Percentiles rank a stretch among this genome's conserved stretches.
phyloP scores from a whole-genome alignment of 2,329 filamentous ascomycete species.

The Aspergillus fumigatus region DNA sequence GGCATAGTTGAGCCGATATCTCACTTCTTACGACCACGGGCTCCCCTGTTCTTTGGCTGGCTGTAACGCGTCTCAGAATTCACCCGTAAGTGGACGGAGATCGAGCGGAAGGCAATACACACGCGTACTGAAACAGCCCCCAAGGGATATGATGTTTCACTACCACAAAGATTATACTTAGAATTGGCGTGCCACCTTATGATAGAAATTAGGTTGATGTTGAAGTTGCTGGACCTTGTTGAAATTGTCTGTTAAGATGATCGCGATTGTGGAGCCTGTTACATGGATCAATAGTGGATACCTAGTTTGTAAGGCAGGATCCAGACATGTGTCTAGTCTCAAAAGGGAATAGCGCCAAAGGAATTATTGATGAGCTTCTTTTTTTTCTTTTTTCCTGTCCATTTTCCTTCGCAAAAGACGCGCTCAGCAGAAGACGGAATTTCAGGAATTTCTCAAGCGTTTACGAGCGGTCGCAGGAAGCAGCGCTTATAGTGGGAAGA shows the following conservation, averaged over 20 bases:
- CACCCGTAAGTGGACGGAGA: neutral
- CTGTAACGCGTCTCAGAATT: conserved; percentile 6
- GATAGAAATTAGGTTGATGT: neutral
- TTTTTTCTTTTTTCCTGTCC: conserved; percentile 11
- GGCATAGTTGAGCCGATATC: conserved; percentile 9
- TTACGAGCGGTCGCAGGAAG: neutral
- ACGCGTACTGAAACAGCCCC: neutral
- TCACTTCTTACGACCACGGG: conserved; percentile 2
- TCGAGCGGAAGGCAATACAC: neutral
- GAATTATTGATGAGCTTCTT: conserved; percentile 2
- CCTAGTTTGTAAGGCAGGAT: conserved; percentile 14
- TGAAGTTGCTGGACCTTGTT: neutral
- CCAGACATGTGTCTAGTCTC: conserved; percentile 1
- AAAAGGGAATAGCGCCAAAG: conserved; percentile 9
- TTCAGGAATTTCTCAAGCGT: neutral
- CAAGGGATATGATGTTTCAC: neutral
- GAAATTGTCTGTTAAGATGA: neutral
- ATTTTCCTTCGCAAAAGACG: conserved; percentile 5
- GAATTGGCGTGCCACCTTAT: neutral
- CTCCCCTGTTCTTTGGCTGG: conserved; percentile 3
- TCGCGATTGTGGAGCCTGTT: neutral
- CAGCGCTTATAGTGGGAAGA: neutral
- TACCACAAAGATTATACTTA: neutral
- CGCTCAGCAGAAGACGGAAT: conserved; percentile 6
- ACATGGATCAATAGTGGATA: neutral